Conservation (phyloP, 164 flowering plant genomes). For the Euptelea pleiosperma region DNA sequence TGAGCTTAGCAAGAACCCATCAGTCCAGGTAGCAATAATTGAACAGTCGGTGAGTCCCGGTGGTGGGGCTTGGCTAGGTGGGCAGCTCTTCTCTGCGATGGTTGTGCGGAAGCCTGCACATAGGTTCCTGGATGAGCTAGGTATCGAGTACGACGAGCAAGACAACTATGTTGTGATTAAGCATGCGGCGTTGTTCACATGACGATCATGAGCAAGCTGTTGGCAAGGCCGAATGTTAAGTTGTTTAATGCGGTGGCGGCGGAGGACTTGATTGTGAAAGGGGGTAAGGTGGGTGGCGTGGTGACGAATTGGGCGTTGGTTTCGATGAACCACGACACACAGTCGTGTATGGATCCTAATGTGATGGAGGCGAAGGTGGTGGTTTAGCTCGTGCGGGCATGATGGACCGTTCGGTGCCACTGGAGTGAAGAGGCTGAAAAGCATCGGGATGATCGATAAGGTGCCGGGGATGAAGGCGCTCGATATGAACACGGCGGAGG, state of each 20-base stretch:
- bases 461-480: conserved; percentile 97
- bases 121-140: conserved; percentile 69
- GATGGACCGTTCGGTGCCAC: conserved; percentile 97
- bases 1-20: conserved; percentile 83
- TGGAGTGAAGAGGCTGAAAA: conserved; percentile 88
- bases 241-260: conserved; percentile 94
- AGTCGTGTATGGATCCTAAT: conserved; percentile 97
- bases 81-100: conserved; percentile 96
- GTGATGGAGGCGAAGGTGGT: conserved; percentile 96
- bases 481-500: conserved; percentile 94
- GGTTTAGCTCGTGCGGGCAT: conserved; percentile 93
- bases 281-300: conserved; percentile 61
- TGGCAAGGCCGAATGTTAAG: conserved; percentile 87
- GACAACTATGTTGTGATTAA: conserved; percentile 88
- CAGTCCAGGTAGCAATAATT: conserved; percentile 60
- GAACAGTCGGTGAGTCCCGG: conserved; percentile 97
- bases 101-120: conserved; percentile 92
- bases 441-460: conserved; percentile 74
- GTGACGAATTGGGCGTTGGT: conserved; percentile 99
- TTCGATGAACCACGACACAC: conserved; percentile 95
- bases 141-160: conserved; percentile 70
- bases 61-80: conserved; percentile 98
- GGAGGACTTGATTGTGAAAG: conserved; percentile 88
- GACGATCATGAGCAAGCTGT: conserved; percentile 88
- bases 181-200: conserved; percentile 90